A percentile compares a stretch with the other conserved stretches of the same genome.
phyloP scores from a whole-genome alignment of 2,329 filamentous ascomycete genomes.

The Atkinsonella hypoxylon region DNA sequence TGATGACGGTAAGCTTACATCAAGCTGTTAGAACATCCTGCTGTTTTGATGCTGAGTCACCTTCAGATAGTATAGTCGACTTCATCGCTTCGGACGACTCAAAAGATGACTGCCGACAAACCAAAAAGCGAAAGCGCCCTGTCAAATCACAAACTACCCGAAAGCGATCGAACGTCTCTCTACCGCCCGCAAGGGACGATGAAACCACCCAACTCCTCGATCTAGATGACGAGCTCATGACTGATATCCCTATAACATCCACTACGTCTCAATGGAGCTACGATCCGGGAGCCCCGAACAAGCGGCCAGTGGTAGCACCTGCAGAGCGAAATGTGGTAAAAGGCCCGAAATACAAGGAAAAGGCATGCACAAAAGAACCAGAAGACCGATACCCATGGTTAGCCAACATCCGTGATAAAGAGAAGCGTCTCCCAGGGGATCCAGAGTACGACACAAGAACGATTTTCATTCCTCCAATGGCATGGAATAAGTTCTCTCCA shows the following conservation, averaged over 20 bases:
- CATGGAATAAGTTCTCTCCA: slow-evolving; percentile 73
- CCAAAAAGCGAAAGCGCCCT: slow-evolving; percentile 68
- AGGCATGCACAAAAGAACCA: slow-evolving; percentile 71
- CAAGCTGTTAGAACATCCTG: not conserved
- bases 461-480: slow-evolving; percentile 74
- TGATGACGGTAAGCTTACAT: slow-evolving; percentile 42
- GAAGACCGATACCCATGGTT: slow-evolving; percentile 86
- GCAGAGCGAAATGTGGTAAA: slow-evolving; percentile 16
- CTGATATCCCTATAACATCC: slow-evolving; percentile 48
- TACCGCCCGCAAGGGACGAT: slow-evolving; percentile 16
- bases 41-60: slow-evolving; percentile 3
- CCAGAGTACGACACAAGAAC: slow-evolving; percentile 86
- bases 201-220: slow-evolving; percentile 30
- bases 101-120: slow-evolving; percentile 45
- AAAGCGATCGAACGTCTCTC: slow-evolving; percentile 49
- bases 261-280: slow-evolving; percentile 75
- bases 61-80: slow-evolving; percentile 62
- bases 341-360: slow-evolving; percentile 37
- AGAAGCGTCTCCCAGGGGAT: slow-evolving; percentile 64
- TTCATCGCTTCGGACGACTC: slow-evolving; percentile 84
- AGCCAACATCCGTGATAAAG: slow-evolving; percentile 72
- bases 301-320: slow-evolving; percentile 23
- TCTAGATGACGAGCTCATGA: slow-evolving; percentile 42
- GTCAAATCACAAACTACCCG: slow-evolving; percentile 38
- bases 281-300: slow-evolving; percentile 34